Conservation (phyloP, 805 yeast genomes). For the Lachancea nothofagi region DNA sequence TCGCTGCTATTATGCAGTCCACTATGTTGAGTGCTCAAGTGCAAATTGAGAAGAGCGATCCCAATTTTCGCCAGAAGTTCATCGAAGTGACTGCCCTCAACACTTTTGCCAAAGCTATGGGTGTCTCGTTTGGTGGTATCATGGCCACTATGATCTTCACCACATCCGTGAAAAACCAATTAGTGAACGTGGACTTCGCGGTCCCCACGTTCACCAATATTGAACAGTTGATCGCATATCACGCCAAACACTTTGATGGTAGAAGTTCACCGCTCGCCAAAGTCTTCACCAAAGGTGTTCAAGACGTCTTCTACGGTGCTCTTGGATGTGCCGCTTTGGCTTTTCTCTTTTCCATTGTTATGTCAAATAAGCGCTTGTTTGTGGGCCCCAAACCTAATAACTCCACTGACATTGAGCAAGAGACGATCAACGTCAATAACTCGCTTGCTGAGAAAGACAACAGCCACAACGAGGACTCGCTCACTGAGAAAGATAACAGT, state of each 20-base stretch:
- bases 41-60: constrained; percentile 19
- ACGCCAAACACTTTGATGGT: constrained; percentile 19
- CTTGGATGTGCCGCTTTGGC: constrained; percentile 2
- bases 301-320: constrained; percentile 16
- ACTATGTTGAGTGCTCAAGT: constrained; percentile 30
- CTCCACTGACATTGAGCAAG: not conserved
- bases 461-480: too few relatives aligned
- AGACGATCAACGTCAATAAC: not conserved
- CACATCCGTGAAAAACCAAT: constrained; percentile 16
- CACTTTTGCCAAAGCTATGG: constrained; percentile 21
- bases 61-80: constrained; percentile 18
- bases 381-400: not conserved
- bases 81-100: constrained; percentile 25
- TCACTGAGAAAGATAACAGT: too few relatives aligned
- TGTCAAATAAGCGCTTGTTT: constrained; percentile 6
- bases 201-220: constrained; percentile 10
- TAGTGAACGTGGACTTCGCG: constrained; percentile 8
- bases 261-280: constrained; percentile 11
- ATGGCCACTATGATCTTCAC: constrained; percentile 22
- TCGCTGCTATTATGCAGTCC: constrained; percentile 36
- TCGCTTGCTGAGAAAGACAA: too few relatives aligned
- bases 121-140: constrained; percentile 25
- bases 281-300: constrained; percentile 8
- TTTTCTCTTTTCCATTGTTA: constrained; percentile 4
- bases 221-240: constrained; percentile 18